Conservation (phyloP, 352 stramenopile species). For the Phytophthora ohioensis region DNA sequence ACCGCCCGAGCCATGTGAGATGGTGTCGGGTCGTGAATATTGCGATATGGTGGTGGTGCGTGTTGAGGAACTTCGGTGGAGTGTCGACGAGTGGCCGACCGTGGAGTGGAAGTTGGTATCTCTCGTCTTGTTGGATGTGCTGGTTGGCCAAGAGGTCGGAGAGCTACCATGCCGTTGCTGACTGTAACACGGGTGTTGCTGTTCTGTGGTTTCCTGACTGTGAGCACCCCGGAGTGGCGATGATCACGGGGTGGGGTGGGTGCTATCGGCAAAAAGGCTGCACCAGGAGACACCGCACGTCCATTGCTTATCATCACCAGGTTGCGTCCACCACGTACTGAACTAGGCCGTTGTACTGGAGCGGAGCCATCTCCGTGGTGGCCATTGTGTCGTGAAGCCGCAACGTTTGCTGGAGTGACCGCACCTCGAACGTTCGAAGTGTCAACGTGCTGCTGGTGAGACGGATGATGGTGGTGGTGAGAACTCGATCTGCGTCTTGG, state of each 20-base stretch:
- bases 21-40: slow-evolving; percentile 10
- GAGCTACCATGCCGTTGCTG: slow-evolving; percentile 37
- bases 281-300: slow-evolving; percentile 12
- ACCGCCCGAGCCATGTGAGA: slow-evolving; percentile 9
- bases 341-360: slow-evolving; percentile 44
- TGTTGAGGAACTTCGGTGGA: slow-evolving; percentile 22
- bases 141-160: slow-evolving; percentile 32
- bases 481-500: slow-evolving; percentile 22
- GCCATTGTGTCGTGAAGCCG: slow-evolving; percentile 8
- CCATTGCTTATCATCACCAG: slow-evolving; percentile 53
- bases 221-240: slow-evolving; percentile 26
- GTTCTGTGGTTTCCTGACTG: slow-evolving; percentile 20
- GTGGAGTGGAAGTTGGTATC: slow-evolving; percentile 14
- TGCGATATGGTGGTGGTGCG: slow-evolving; percentile 6
- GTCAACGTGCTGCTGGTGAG: slow-evolving; percentile 25
- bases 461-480: slow-evolving; percentile 17
- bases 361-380: slow-evolving; percentile 1
- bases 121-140: slow-evolving; percentile 36
- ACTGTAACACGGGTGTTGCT: slow-evolving; percentile 30
- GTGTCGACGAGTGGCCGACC: slow-evolving; percentile 22
- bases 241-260: slow-evolving; percentile 34
- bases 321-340: slow-evolving; percentile 58
- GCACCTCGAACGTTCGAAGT: slow-evolving; percentile 22
- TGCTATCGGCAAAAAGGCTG: slow-evolving; percentile 29
- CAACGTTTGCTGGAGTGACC: slow-evolving; percentile 20